Conservation (phyloP, 441 rosid species). For the Capsella rubella region DNA sequence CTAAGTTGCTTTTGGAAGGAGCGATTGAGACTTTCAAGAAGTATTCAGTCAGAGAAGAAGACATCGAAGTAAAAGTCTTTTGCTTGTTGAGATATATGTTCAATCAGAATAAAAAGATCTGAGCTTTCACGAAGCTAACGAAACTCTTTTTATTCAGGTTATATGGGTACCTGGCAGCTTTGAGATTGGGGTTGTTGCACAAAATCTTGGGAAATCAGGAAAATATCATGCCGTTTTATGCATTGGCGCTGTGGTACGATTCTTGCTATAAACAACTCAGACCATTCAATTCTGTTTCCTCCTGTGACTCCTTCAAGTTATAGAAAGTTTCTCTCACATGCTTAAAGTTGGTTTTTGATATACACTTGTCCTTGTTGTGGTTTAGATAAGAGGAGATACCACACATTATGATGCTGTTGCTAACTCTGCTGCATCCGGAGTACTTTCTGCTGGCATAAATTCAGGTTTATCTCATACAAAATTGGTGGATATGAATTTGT, state of each 20-base stretch:
- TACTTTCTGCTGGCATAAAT: conserved; percentile 90
- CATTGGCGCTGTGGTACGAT: conserved; percentile 96
- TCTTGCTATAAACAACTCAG: conserved; percentile 10
- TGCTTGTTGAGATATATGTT: background rate
- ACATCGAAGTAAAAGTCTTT: conserved; percentile 61
- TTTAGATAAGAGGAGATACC: conserved; percentile 95
- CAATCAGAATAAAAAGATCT: background rate
- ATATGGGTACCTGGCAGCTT: conserved; percentile 98
- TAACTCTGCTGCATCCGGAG: conserved; percentile 94
- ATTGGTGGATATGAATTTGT: background rate
- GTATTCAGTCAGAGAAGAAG: conserved; percentile 83
- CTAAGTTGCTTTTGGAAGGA: conserved; percentile 80
- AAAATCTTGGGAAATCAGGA: conserved; percentile 77
- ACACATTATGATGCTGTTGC: conserved; percentile 96
- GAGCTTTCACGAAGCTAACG: conserved; percentile 28
- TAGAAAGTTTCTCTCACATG: background rate
- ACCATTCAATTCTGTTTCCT: background rate
- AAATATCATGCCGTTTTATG: conserved; percentile 81
- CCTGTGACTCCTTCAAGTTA: conserved; percentile 2
- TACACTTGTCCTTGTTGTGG: conserved; percentile 29
- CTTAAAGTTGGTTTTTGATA: conserved; percentile 29
- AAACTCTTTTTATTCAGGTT: conserved; percentile 55
- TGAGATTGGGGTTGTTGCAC: conserved; percentile 86
- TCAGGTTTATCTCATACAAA: conserved; percentile 60
- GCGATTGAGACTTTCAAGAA: conserved; percentile 86